A percentile compares a stretch with the other conserved stretches of the same genome.
phyloP scores from a whole-genome alignment of 1,139 yeast genomes.

The Suhomyces chickasaworum region DNA sequence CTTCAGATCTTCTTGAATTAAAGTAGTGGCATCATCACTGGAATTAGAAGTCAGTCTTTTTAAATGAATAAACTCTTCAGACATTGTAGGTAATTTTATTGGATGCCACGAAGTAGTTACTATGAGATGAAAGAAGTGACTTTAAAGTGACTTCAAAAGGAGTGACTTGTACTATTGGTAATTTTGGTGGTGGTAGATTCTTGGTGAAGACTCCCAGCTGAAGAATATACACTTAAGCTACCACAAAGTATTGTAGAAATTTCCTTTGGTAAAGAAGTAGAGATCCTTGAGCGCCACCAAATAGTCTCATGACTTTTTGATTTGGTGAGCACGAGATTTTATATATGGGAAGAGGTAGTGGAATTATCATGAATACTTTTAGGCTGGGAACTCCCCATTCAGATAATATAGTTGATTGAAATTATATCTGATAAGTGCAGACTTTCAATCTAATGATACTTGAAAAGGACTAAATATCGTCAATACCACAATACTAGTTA shows the following conservation, averaged over 20 bases:
- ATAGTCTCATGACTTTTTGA: neutral
- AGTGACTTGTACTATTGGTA: neutral
- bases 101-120: neutral
- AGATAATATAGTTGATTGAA: too few species aligned
- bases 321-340: neutral
- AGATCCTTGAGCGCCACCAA: neutral
- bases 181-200: neutral
- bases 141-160: too few species aligned
- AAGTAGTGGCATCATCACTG: slow-evolving; percentile 13
- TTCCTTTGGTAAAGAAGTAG: neutral
- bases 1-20: slow-evolving; percentile 11
- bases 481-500: too few species aligned
- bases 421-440: too few species aligned
- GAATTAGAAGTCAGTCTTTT: slow-evolving; percentile 11
- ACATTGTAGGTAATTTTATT: slow-evolving; percentile 3
- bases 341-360: neutral
- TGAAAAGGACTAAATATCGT: too few species aligned
- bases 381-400: too few species aligned
- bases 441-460: too few species aligned
- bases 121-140: too few species aligned
- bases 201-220: neutral
- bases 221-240: neutral
- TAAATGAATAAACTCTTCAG: slow-evolving; percentile 15
- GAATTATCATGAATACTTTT: neutral
- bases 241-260: neutral